Evolutionary conservation across 139 green algal genomes (phyloP), one percentile per base, ranked within the genome.

Genomic region (Yamagishiella unicocca): DNA sequence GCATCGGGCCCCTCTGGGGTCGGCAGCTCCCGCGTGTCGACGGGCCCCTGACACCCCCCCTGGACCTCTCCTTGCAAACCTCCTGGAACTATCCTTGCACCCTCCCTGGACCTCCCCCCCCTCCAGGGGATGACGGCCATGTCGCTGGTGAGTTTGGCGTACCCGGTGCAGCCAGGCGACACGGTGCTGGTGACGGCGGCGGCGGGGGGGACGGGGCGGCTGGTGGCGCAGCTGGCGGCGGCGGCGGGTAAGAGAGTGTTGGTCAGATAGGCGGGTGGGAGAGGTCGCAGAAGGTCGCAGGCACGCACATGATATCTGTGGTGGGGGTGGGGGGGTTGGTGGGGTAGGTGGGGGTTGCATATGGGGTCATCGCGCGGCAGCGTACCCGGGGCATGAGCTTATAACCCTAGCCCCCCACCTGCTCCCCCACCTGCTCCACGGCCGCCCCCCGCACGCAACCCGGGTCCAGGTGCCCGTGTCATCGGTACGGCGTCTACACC

Each of bases 121-220:
- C 70, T 17, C 6, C 85, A 90, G 80, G 85, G 89, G 17, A 83
- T 92, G 53, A 92, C 89, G 6, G 89, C 89, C 17, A 45, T 87
- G 40, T 84, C 80, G 2, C 79, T 90, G 66, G 72, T 83, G 17
- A 79, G 35, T 17, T 43, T 43, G n/a, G 80, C 84, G 7, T 89
- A 83, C 78, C 43, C 53, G 21, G 68, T 88, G 33, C 1, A 64
- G 72, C 24, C 67, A 70, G 86, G 89, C 0, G 86, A 90, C 53
- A 83, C 53, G 68, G 89, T 92, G 85, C 67, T 92, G 45, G 76
- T 92, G 17, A 88, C 85, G 67, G 89, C 89, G 43, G 89, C 89
- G 46, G 89, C 89, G 64, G 89, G 89, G 27, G 89, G 89, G 45
- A 89, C 85, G 1, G 86, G 89, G 10, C 75, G 90, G 68, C 55